Base-by-base conservation (phyloP, 768 basidiomycete species). In the Saitozyma podzolica region DNA sequence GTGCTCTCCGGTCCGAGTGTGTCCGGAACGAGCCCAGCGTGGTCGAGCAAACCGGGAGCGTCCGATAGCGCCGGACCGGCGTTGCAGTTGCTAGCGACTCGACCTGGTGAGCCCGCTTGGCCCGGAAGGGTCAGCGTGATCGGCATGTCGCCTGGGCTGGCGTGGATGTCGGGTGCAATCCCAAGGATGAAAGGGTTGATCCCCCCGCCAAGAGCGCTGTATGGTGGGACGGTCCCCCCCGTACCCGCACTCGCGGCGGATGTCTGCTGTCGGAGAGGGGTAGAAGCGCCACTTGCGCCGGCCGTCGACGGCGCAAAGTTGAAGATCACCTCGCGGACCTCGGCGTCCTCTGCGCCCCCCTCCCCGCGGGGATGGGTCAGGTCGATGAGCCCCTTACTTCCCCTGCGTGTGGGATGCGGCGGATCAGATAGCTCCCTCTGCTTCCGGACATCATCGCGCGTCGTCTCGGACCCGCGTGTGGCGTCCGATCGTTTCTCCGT, bases 261-360 rank as follows among this genome's bases (percentile, higher is more conserved):
- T 5, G 29, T 29, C 29, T 29, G 29, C 29, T 45, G 19, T 40
- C 9, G 61, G 54, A 3, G 59, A 50, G 16, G 47, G 51, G 37
- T 8, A 48, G 54, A 53, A 37, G 29, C 8, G 49, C 19, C 9
- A 19, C 47, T 48, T 39, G 42, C 16, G 42, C 43, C 17, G 17
- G 6, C 6, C 49, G 43, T 42, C 13, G 47, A 8, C 42, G 48
- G 39, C 16, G 56, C 37, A 5, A 51, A 47, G 9, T 61, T 65
- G 41, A 73, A 73, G 53, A 73, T 67, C 58, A 73, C 63, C 52
- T 67, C 63, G 37, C 65, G 59, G 7, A 72, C 55, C 48, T 72
- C 70, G 9, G 57, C 53, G 40, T 67, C 70, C 17, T 65, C 57
- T 2, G 56, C 9, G 39, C 40, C 17, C 14, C 53, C 13, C 20